Evolutionary conservation across 75 land plant species (phyloP).

Genomic region (Cunninghamia lanceolata): DNA sequence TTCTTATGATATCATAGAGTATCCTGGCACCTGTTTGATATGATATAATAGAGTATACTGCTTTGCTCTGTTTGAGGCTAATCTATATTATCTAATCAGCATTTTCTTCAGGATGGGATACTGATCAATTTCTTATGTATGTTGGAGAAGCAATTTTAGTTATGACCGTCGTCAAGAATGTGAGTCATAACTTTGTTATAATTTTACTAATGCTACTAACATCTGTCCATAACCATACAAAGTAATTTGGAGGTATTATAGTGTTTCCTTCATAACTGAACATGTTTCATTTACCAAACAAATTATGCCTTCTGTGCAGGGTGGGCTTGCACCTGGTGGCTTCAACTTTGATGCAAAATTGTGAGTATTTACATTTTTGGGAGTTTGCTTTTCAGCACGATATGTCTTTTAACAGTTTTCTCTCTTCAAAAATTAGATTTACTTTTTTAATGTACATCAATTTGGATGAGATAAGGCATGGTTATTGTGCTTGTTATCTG

Average conservation of each 20-base stretch:
- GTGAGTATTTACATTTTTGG: slow-evolving; percentile 37
- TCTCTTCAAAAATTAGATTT: neutral
- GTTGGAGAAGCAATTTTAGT: slow-evolving; percentile 79
- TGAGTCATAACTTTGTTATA: slow-evolving; percentile 23
- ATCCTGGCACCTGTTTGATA: neutral
- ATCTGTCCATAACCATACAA: neutral
- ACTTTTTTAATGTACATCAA: neutral
- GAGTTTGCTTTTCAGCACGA: neutral
- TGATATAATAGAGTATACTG: no score
- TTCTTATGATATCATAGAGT: neutral
- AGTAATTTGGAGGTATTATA: neutral
- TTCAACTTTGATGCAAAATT: slow-evolving; percentile 99
- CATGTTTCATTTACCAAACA: neutral
- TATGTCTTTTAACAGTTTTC: neutral
- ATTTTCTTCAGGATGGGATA: slow-evolving; percentile 84
- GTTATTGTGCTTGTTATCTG: neutral
- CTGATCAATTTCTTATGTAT: slow-evolving; percentile 90
- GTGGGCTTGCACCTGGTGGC: slow-evolving; percentile 95
- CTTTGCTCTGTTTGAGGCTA: neutral
- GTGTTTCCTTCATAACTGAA: neutral
- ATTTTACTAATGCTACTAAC: neutral
- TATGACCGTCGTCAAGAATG: slow-evolving; percentile 89
- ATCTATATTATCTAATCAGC: neutral
- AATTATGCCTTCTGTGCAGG: slow-evolving; percentile 37
- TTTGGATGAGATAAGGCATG: neutral